Evolutionary conservation across 2,329 filamentous ascomycete species (phyloP), one percentile per base, ranked within the genome.

Genomic region (Nemania serpens): DNA sequence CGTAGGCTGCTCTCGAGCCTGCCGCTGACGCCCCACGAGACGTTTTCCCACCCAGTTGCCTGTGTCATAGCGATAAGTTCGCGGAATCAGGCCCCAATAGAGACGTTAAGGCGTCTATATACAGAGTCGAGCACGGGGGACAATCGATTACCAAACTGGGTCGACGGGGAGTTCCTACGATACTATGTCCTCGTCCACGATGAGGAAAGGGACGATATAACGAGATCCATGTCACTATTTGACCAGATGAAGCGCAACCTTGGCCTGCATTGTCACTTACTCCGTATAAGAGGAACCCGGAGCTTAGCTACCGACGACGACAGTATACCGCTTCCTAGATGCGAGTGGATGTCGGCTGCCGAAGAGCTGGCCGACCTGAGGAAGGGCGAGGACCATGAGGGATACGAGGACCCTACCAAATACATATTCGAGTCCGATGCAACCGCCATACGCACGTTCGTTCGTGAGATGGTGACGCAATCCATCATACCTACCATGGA

Each of bases 181-280:
- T 99, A 99, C 76, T 99, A 99, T 76, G 91, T 99, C 15, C 81
- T 99, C 43, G 89, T 99, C 17, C 95, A 99, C 71, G 95, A 99
- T 69, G 96, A 99, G 77, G 95, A 99, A 73, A 88, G 87, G 63
- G 94, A 97, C 71, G 93, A 99, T 73, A 96, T 98, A 63, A 86
- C 87, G 39, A 90, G 93, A 76, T 96, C 93, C 12, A 94, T 94
- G 75, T 86, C 88, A 17, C 81, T 98, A 29, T 99, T 97, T 75
- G 95, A 99, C 69, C 92, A 97, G 75, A 99, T 99, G 96, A 99
- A 98, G 77, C 88, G 95, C n/a, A 92, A 97, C 76, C 91, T 99
- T 66, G 95, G 95, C 1, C 80, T 98, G 49, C 93, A 99, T 76
- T 99, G 95, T 73, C 95, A 99, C 76, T 82, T 99, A 11, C 81